Base-by-base conservation (phyloP, 441 rosid species). In the Pelargonium citronellum region DNA sequence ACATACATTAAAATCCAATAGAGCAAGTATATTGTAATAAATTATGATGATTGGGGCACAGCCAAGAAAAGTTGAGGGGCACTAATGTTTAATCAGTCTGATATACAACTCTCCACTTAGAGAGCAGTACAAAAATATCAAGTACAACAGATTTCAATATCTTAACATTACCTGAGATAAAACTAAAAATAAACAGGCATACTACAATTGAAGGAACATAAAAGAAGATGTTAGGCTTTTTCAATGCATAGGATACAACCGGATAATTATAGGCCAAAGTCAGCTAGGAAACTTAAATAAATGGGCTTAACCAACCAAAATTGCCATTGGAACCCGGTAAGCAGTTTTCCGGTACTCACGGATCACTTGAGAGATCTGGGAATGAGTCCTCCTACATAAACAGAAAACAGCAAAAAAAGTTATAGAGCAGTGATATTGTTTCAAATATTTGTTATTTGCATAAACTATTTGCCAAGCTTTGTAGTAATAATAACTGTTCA, bases 251-350 rank as follows among this genome's bases (percentile, higher is more conserved):
- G 62, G 62, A 57, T 16, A 57, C 15, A 22, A 7, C 62, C 20
- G 3, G 62, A 19, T 15, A 57, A 57, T 17, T 57, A 20, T 16
- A 27, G 20, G 0, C 62, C 62, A 46, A 7, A 46, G 19, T n/a
- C 27, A 11, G 9, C 12, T 15, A 4, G n/a, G 8, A 67, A 60
- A 44, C 41, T 67, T 13, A 17, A 39, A 57, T 64, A 27, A 67
- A 70, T 53, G 49, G 70, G 51, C 22, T 53, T 69, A 80, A 79
- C 89, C 66, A 85, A 90, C 97, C 97, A 91, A 79, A 66, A 94
- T 88, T 63, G 96, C 87, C 99, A 94, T 94, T n/a, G 96, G 95
- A 70, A 90, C 99, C 73, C 97, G 85, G 78, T 94, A 94, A 46
- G 90, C 74, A 78, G 99, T 91, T 79, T 94, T 94, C 77, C 79